Percentiles rank a stretch among this genome's conserved stretches.
Conservation (phyloP, 495 filamentous ascomycete species). For the Ramalina intermedia region DNA sequence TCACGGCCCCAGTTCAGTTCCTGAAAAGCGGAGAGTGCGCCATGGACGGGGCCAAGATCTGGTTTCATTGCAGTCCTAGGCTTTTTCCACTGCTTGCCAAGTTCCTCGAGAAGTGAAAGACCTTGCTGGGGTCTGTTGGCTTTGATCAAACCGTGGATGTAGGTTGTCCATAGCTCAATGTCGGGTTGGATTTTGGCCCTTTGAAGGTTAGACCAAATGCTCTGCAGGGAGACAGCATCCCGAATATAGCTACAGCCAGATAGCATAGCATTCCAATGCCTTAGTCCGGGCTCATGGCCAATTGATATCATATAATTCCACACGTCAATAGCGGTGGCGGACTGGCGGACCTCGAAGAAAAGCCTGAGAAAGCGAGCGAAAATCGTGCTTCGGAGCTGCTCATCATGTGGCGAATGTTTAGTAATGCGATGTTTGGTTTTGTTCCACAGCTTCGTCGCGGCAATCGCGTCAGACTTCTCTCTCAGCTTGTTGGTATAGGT, state of each 20-base stretch:
- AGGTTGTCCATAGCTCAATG: constrained; percentile 41
- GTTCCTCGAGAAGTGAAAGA: constrained; percentile 43
- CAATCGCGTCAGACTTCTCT: not conserved
- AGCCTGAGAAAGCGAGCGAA: constrained; percentile 41
- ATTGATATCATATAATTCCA: constrained; percentile 42
- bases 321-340: constrained; percentile 35
- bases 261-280: constrained; percentile 51
- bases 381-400: constrained; percentile 17
- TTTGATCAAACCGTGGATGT: constrained; percentile 44
- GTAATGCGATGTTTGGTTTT: constrained; percentile 1
- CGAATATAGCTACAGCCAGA: constrained; percentile 34
- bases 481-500: not conserved
- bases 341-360: constrained; percentile 33
- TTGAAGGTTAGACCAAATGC: constrained; percentile 43
- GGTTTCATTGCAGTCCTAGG: constrained; percentile 29
- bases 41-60: constrained; percentile 47
- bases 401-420: not conserved
- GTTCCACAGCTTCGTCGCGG: constrained; percentile 6
- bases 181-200: constrained; percentile 39
- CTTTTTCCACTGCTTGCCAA: constrained; percentile 38
- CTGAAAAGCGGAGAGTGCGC: constrained; percentile 35
- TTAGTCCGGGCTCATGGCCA: constrained; percentile 35
- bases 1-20: constrained; percentile 28
- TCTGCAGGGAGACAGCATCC: constrained; percentile 35
- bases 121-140: constrained; percentile 30